Evolutionary conservation across 352 stramenopile species (phyloP), one percentile per base, ranked within the genome.

Genomic region (Paralagenidium karlingii): DNA sequence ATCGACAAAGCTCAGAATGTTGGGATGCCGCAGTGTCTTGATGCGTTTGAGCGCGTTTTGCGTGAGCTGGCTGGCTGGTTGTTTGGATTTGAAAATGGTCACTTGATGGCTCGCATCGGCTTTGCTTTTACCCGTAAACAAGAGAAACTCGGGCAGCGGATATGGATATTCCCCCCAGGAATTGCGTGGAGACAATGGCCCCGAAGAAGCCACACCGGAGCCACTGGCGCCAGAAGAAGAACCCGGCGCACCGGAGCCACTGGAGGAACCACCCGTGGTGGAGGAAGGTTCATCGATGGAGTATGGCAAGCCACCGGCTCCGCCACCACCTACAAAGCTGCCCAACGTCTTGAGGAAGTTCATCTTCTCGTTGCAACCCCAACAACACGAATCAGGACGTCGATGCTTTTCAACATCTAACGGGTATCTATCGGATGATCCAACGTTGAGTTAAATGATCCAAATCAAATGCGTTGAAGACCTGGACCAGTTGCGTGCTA

Each of bases 21-120:
- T 87, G 4, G 93, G 93, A 54, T 98, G 93, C 13, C 93, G 79
- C 31, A 97, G 60, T 31, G 89, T 96, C 58, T 96, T 96, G 36
- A 91, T 87, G 26, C 89, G 68, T 20, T 79, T 68, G 48, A 97
- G 82, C 28, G 94, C 88, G 33, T 95, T 94, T 50, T 94, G 90
- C 37, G 78, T 65, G 25, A 96, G 58, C 38, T 80, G 63, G 30
- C 22, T 20, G 10, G 66, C 58, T 16, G 79, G 58, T 52, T 95
- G 90, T 20, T 76, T 75, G 5, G 78, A 93, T 47, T 96, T 93
- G 59, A 98, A 97, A 49, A 97, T 85, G 26, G 82, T 93, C 24
- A 97, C 90, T 26, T 53, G 45, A 19, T 67, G 57, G 8, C 57
- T 53, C 13, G 68, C 60, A 42, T 95, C 85, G 8, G 71, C 66